These are phyloP conservation scores for Ceratocystis diversiconidia DNA, from an alignment of 2,329 filamentous ascomycete species.

Conservation along the genomic window DNA sequence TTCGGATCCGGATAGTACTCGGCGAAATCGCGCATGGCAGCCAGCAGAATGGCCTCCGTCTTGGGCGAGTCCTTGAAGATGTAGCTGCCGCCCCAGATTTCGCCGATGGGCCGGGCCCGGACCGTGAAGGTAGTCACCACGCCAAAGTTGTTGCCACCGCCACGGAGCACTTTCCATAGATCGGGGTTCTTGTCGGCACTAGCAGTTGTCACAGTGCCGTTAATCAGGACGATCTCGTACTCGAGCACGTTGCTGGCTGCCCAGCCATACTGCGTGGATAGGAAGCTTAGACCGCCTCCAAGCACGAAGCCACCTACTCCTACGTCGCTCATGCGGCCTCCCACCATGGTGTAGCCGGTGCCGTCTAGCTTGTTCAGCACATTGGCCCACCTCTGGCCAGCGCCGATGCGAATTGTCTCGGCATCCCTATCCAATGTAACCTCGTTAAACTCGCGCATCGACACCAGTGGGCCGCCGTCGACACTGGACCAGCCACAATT, in stretches of 20 bases:
- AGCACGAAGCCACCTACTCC: constrained; percentile 24
- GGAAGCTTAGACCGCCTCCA: constrained; percentile 21
- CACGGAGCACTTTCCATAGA: constrained; percentile 43
- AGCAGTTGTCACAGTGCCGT: constrained; percentile 31
- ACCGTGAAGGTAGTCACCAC: constrained; percentile 38
- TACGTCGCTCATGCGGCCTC: constrained; percentile 29
- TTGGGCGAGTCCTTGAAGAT: constrained; percentile 20
- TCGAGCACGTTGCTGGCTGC: constrained; percentile 32
- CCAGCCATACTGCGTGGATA: constrained; percentile 28
- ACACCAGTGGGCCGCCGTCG: constrained; percentile 21
- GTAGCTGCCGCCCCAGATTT: constrained; percentile 26
- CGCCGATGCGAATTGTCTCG: constrained; percentile 29
- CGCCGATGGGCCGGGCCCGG: constrained; percentile 26
- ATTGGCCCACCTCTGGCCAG: constrained; percentile 31
- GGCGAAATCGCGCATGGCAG: constrained; percentile 22
- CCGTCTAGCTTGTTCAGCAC: constrained; percentile 22
- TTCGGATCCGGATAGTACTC: constrained; percentile 24
- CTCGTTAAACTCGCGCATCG: constrained; percentile 22
- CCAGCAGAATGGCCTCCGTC: constrained; percentile 16
- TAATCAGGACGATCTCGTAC: constrained; percentile 33
- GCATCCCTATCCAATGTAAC: constrained; percentile 20
- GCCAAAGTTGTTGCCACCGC: constrained; percentile 43
- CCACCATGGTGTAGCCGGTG: constrained; percentile 29
- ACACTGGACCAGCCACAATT: constrained; percentile 23
- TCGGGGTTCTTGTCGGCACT: constrained; percentile 32